Evolutionary conservation across 2,329 filamentous ascomycete species (phyloP), one percentile per base, ranked within the genome.

Genomic region (Mycosphaerella arachidis): DNA sequence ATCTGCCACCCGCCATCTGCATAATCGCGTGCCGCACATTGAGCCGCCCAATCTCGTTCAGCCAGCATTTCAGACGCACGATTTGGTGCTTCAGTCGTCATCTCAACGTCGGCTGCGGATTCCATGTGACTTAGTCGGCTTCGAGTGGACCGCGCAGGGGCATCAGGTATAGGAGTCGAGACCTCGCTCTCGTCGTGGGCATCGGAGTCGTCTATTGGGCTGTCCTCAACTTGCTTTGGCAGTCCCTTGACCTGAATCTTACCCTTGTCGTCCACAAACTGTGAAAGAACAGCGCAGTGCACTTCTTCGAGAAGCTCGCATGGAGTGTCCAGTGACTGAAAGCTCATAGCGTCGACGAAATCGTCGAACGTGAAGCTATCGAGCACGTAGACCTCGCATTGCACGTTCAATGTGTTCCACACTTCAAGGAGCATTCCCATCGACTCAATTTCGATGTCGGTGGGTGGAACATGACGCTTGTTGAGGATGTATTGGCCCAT

Each of bases 341-440:
- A 88, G 53, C 87, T 83, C 81, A 99, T 86, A 0, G 92, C 89
- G 72, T 97, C 89, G 4, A 96, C 82, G 69, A 92, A 97, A 73
- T 99, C 94, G 73, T 99, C 94, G 70, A 97, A 95, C 0, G 93
- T 97, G 72, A 99, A 99, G 0, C 93, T 97, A 74, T 99, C 94
- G 29, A 99, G 82, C 70, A 91, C 86, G 71, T 96, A 96, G 18
- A 97, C 88, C 70, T 96, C 91, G 71, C 92, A 96, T 72, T 97
- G 97, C n/a, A 99, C 93, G 70, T 97, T 99, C 35, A 99, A 81
- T 0, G 92, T 97, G 68, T 97, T 92, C 94, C 94, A 99, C 0
- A 90, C 91, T 75, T 97, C 93, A 27, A 99, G 77, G 16, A 97
- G 78, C 2, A 86, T 83, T 0, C 92, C 92, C n/a, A 97, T 85